Conservation (phyloP, 2,329 filamentous ascomycete species). For the Fonsecaea nubica region DNA sequence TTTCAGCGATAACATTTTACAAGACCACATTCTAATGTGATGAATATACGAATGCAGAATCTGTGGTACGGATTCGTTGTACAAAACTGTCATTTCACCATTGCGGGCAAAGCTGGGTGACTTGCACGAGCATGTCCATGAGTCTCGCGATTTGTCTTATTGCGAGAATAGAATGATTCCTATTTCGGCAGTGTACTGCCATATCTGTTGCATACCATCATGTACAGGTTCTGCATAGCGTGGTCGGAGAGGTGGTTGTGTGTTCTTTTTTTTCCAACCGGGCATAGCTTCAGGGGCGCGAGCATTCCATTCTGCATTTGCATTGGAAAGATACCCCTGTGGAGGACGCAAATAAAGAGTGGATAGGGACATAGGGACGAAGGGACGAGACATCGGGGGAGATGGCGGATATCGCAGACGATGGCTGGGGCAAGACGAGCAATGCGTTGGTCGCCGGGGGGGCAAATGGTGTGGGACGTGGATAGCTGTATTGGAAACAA, state of each 20-base stretch:
- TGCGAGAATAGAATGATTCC: slow-evolving; percentile 15
- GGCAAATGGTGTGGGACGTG: slow-evolving; percentile 4
- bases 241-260: slow-evolving; percentile 23
- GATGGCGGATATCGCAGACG: neutral
- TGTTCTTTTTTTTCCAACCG: slow-evolving; percentile 17
- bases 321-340: slow-evolving; percentile 41
- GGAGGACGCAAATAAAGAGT: slow-evolving; percentile 30
- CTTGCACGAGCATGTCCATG: slow-evolving; percentile 15
- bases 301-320: slow-evolving; percentile 34
- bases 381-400: neutral
- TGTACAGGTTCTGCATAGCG: slow-evolving; percentile 36
- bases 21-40: slow-evolving; percentile 27
- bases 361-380: neutral
- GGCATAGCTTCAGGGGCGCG: slow-evolving; percentile 27
- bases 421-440: neutral
- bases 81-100: slow-evolving; percentile 25
- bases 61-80: slow-evolving; percentile 23
- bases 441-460: neutral
- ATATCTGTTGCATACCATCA: slow-evolving; percentile 28
- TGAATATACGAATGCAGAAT: slow-evolving; percentile 28
- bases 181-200: slow-evolving; percentile 20
- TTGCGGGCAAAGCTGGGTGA: slow-evolving; percentile 9
- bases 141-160: slow-evolving; percentile 10
- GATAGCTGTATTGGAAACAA: slow-evolving; percentile 28
- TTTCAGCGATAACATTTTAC: slow-evolving; percentile 14